Conservation (phyloP, 441 rosid species). For the Eruca vesicaria region DNA sequence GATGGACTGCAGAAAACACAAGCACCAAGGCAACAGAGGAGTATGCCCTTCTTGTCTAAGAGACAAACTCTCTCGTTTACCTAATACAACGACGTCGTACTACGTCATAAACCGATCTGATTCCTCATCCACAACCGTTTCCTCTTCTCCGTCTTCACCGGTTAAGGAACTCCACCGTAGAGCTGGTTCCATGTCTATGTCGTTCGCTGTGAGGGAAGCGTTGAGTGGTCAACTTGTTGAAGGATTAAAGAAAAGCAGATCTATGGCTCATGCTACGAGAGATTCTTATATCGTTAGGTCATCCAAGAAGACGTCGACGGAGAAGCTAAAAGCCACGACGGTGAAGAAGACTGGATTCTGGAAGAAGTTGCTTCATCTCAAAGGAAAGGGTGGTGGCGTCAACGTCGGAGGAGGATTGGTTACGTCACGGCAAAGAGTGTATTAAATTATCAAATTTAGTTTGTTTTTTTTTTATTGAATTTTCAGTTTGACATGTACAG, state of each 20-base stretch:
- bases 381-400: constrained; percentile 38
- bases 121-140: constrained; percentile 20
- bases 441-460: neutral
- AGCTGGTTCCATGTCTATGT: constrained; percentile 46
- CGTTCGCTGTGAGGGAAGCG: constrained; percentile 39
- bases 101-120: constrained; percentile 6
- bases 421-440: constrained; percentile 29
- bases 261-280: constrained; percentile 52
- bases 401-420: constrained; percentile 23
- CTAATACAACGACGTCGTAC: constrained; percentile 22
- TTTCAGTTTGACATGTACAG: neutral
- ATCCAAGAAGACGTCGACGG: constrained; percentile 34
- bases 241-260: constrained; percentile 72
- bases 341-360: constrained; percentile 55
- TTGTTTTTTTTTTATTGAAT: neutral
- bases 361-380: constrained; percentile 56
- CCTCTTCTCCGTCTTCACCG: constrained; percentile 27
- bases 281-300: constrained; percentile 17
- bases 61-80: constrained; percentile 48
- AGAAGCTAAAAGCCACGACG: constrained; percentile 3
- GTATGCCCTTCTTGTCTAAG: constrained; percentile 76
- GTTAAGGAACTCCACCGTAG: constrained; percentile 38
- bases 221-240: constrained; percentile 24
- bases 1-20: constrained; percentile 53
- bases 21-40: constrained; percentile 51